phyloP scores from a whole-genome alignment of 2,329 filamentous ascomycete species.

The Fusarium veterinarium region DNA sequence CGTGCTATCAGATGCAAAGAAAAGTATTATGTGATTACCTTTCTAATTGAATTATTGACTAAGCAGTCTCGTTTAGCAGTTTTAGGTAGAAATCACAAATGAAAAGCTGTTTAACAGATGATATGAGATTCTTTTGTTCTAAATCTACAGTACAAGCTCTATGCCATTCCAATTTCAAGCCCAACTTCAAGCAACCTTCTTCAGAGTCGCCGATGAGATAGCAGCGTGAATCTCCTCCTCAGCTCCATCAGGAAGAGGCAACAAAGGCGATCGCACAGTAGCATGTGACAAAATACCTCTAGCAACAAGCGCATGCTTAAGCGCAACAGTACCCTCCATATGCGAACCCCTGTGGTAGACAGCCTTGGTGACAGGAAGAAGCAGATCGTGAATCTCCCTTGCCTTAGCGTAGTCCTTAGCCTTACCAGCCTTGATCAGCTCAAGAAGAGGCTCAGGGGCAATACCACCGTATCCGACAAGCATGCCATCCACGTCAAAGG shows the following conservation, averaged over 20 bases:
- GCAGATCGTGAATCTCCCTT: conserved; percentile 60
- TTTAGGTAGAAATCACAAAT: neutral
- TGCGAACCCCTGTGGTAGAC: conserved; percentile 66
- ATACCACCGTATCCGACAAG: conserved; percentile 66
- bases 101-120: neutral
- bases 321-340: conserved; percentile 64
- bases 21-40: rapidly evolving
- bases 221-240: conserved; percentile 17
- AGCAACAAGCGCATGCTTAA: conserved; percentile 64
- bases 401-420: conserved; percentile 60
- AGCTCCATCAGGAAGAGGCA: conserved; percentile 44
- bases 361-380: conserved; percentile 63
- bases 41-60: neutral
- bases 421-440: conserved; percentile 63
- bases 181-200: neutral
- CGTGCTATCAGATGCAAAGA: rapidly evolving
- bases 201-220: conserved; percentile 12
- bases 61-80: neutral
- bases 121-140: neutral
- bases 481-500: conserved; percentile 64
- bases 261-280: conserved; percentile 58
- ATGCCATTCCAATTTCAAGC: neutral
- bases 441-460: conserved; percentile 60
- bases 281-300: conserved; percentile 61
- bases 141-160: neutral